Evolutionary conservation across 768 basidiomycete species (phyloP).

Genomic region (Piloderma croceum): DNA sequence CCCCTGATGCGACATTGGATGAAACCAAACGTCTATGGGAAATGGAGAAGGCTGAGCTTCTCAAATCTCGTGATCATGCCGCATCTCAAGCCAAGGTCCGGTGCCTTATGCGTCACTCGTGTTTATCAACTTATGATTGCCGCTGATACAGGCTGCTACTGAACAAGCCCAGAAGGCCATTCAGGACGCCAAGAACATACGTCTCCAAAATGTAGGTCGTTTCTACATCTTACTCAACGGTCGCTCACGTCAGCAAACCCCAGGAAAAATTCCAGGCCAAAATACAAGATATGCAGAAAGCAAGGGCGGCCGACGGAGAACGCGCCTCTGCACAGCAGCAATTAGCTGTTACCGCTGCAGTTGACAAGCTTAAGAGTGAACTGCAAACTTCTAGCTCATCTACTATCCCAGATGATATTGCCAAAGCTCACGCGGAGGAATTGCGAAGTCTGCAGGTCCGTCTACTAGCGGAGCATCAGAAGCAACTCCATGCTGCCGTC

Average conservation of each 20-base stretch:
- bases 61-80: conserved; percentile 57
- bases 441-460: conserved; percentile 49
- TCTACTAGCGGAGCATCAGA: conserved; percentile 47
- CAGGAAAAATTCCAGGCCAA: conserved; percentile 62
- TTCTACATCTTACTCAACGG: conserved; percentile 7
- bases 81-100: conserved; percentile 52
- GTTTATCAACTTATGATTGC: conserved; percentile 2
- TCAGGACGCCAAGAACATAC: conserved; percentile 37
- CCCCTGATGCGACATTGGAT: conserved; percentile 21
- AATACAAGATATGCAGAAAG: conserved; percentile 47
- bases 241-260: conserved; percentile 32
- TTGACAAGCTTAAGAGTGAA: conserved; percentile 51
- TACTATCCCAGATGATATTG: conserved; percentile 31
- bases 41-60: conserved; percentile 52
- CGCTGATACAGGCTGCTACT: conserved; percentile 28
- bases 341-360: conserved; percentile 48
- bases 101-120: not conserved
- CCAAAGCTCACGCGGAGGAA: conserved; percentile 55
- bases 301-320: conserved; percentile 42
- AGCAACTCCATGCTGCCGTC: conserved; percentile 49
- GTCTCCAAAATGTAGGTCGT: not conserved
- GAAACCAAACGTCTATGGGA: conserved; percentile 43
- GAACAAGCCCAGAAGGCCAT: conserved; percentile 39
- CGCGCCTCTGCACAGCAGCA: conserved; percentile 38
- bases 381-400: conserved; percentile 24